Base-by-base conservation (phyloP, 2,329 filamentous ascomycete species). In the Pestalotiopsis sp. region DNA sequence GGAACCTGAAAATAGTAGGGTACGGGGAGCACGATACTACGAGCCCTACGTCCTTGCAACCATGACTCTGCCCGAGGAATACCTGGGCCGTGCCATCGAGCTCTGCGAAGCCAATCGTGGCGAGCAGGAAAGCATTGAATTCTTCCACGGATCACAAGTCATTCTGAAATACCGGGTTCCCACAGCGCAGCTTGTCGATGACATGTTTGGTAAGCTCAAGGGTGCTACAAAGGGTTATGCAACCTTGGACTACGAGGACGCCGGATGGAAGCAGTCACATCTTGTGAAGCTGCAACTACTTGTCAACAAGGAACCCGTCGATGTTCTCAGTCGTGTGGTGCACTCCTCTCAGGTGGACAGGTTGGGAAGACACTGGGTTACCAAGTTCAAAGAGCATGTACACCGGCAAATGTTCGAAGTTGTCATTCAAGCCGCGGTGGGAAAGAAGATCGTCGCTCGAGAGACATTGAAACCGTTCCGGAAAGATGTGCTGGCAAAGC, bases 351-450 rank as follows among this genome's bases (percentile, higher is more conserved):
- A 98, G 78, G 89, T 91, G 0, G 91, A 95, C 38, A 86, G 93
- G 20, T 84, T 98, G 4, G 96, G 94, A 4, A 87, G 93, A 61
- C 85, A 90, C 67, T 99, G 96, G 96, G 95, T 98, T 5, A 90
- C 88, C 55, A 97, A 97, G 79, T 98, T 99, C 85, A 98, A 97
- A 77, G 91, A 98, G 78, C 95, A 98, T 75, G 95, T 99, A 22
- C 93, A 97, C 75, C 86, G 96, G 20, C 96, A 99, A 79, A 96
- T 98, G 90, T 99, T 97, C 75, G 96, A 99, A 81, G 89, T 99
- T 24, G 85, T 98, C 67, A 98, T 99, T 71, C 96, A 99, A 80
- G 95, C 96, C 3, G 91, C 92, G 0, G 91, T 92, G 0, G 95
- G 94, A 3, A 90, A 89, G 73, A 88, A 91, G 64, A 91, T 99